Base-by-base conservation (phyloP, 139 green algal genomes). In the Volvox reticuliferus region DNA sequence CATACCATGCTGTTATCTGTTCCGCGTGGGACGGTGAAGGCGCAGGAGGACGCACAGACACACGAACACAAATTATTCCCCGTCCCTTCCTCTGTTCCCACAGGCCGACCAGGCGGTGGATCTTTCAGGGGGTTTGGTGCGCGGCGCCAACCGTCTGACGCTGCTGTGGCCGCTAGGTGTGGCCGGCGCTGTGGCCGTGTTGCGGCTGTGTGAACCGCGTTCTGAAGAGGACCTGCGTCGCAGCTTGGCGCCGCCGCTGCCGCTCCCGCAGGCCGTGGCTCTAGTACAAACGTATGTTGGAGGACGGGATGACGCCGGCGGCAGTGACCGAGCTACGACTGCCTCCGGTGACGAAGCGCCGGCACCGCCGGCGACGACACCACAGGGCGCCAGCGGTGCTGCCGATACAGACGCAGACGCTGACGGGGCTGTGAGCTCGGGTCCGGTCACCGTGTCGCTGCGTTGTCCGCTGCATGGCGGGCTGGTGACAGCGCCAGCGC, bases 381-480 rank as follows among this genome's bases (percentile, higher is more conserved):
- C 24, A 5, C 33, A 63, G 77, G 79, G 79, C n/a, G 12, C 1
- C 12, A 13, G 20, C 20, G 36, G 13, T 63, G 36, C 44, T 9
- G 50, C 16, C 21, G 67, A 26, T 14, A 26, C 22, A 12, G 67
- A 75, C 67, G 71, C 30, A 1, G 71, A 30, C 78, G 35, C 21
- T 1, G 78, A 44, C 17, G 20, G 30, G 78, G 37, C 37, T 2
- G 37, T 84, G 50, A 55, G 50, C 12, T 86, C 50, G 24, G 79
- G 79, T 1, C 82, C 50, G 65, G 33, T 88, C 9, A 65, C 69
- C 0, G 18, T 89, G 2, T 82, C 85, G 28, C 85, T 89, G 85
- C 85, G 85, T 36, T 89, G 85, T 71, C 85, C 85, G 69, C 85
- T 89, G 69, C 61, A 78, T 71, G 85, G 85, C 85, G 37, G 85